Evolutionary conservation across 306 rosid genomes (phyloP).

Genomic region (Quillaja saponaria): DNA sequence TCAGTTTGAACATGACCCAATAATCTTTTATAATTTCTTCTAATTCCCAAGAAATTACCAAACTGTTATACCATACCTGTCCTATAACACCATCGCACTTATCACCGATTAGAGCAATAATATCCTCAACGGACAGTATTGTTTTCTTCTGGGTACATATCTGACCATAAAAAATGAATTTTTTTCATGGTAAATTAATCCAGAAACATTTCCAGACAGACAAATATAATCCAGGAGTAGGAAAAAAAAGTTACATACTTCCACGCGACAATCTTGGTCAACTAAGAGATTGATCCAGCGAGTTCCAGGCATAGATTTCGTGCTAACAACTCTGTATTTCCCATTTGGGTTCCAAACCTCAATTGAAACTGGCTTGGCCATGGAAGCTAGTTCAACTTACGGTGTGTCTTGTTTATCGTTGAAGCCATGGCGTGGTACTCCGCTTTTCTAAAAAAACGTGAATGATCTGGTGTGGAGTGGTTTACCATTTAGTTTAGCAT

Average conservation of each 20-base stretch:
- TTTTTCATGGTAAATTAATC: background rate
- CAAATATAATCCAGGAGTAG: background rate
- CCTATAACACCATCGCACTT: conserved; percentile 98
- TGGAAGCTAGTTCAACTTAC: conserved; percentile 24
- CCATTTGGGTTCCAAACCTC: conserved; percentile 96
- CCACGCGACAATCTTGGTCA: conserved; percentile 87
- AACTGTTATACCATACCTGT: conserved; percentile 49
- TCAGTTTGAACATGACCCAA: conserved; percentile 6
- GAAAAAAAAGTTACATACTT: conserved; percentile 48
- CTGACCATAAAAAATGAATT: conserved; percentile 33
- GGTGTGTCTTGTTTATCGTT: too few relatives aligned
- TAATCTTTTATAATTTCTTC: background rate
- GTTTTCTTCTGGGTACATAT: conserved; percentile 95
- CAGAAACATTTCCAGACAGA: background rate
- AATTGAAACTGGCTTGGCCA: conserved; percentile 92
- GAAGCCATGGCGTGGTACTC: background rate
- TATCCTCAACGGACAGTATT: conserved; percentile 88
- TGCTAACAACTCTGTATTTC: conserved; percentile 93
- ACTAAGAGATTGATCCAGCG: conserved; percentile 96
- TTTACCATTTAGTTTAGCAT: background rate
- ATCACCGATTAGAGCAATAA: conserved; percentile 82
- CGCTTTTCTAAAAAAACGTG: background rate
- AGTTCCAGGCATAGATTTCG: conserved; percentile 97
- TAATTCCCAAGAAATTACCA: background rate
- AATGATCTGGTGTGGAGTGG: conserved; percentile 29